Conservation (phyloP, 2,329 filamentous ascomycete genomes). For the Claviceps digitariae region DNA sequence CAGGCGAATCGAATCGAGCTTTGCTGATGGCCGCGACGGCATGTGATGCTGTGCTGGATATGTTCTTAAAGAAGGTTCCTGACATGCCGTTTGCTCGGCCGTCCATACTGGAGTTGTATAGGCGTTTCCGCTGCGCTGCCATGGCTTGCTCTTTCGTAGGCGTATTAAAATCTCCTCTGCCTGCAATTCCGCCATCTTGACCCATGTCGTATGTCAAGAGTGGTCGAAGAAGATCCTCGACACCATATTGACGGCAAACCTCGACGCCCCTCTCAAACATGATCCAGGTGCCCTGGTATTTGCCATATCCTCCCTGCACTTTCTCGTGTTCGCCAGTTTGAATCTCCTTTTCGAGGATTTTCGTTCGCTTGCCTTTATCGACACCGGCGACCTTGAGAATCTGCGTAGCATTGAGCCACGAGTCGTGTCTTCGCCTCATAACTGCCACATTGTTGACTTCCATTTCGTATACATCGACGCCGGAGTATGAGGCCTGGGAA, state of each 20-base stretch:
- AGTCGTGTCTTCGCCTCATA: slow-evolving; percentile 90
- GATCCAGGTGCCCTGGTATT: slow-evolving; percentile 99
- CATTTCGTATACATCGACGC: slow-evolving; percentile 97
- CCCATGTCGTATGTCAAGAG: slow-evolving; percentile 71
- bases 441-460: slow-evolving; percentile 86
- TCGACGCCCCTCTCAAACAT: slow-evolving; percentile 84
- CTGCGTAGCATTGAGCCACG: slow-evolving; percentile 95
- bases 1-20: slow-evolving; percentile 81
- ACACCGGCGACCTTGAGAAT: slow-evolving; percentile 96
- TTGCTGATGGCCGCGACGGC: slow-evolving; percentile 96
- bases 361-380: slow-evolving; percentile 94
- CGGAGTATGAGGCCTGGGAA: slow-evolving; percentile 70
- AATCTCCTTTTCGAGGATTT: slow-evolving; percentile 96
- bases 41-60: slow-evolving; percentile 82
- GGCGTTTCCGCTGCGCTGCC: slow-evolving; percentile 83
- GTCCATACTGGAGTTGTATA: slow-evolving; percentile 63
- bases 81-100: slow-evolving; percentile 52
- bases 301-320: slow-evolving; percentile 94
- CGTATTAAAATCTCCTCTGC: slow-evolving; percentile 70
- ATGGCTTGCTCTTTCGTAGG: slow-evolving; percentile 98
- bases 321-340: slow-evolving; percentile 95
- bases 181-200: slow-evolving; percentile 57
- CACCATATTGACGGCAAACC: slow-evolving; percentile 70
- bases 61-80: slow-evolving; percentile 94
- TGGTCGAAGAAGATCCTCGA: slow-evolving; percentile 62